Base-by-base conservation (phyloP, 2,329 filamentous ascomycete species). In the Sporothrix dimorphospora region DNA sequence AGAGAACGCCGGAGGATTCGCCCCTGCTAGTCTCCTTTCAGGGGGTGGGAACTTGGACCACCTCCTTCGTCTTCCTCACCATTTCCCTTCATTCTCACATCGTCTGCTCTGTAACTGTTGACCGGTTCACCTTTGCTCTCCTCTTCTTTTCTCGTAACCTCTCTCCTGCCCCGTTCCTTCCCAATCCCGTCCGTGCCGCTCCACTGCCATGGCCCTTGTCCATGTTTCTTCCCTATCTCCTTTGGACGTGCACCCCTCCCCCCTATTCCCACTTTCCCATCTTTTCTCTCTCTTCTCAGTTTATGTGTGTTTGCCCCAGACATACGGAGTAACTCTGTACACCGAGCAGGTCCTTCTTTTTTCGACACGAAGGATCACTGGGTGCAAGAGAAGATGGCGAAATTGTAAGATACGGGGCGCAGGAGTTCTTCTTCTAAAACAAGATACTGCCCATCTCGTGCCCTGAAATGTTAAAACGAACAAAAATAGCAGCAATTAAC, bases 221-320 rank as follows among this genome's bases (percentile, higher is more conserved):
- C 16, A 24, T n/a, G n/a, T 9, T 8, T 55, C 24, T 34, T 59
- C 24, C 30, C 30, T 61, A 61, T 61, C 55, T n/a, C 55, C 55
- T n/a, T 61, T 61, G 7, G 55, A 12, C n/a, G 19, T 40, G 30
- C 55, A 61, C 55, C 21, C 55, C 55, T 5, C 16, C 14, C 12
- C 12, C 40, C 55, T 57, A 19, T 57, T 59, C 55, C 16, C 55
- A 59, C 55, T 38, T 59, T 59, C 30, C 30, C 55, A 59, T 38
- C 55, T 19, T 34, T 57, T 57, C n/a, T n/a, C 3, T 30, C 12
- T 34, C 30, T 6, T 34, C 30, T 34, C 30, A 3, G 30, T 34
- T 34, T 34, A 3, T 34, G 30, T 34, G 30, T 57, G 21, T 27
- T 55, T 55, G 51, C 47, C 51, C 24, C 24, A 55, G 51, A 27